These are phyloP conservation scores for Stropharia rugosoannulata DNA, from an alignment of 768 basidiomycete genomes.

Conservation along the genomic window DNA sequence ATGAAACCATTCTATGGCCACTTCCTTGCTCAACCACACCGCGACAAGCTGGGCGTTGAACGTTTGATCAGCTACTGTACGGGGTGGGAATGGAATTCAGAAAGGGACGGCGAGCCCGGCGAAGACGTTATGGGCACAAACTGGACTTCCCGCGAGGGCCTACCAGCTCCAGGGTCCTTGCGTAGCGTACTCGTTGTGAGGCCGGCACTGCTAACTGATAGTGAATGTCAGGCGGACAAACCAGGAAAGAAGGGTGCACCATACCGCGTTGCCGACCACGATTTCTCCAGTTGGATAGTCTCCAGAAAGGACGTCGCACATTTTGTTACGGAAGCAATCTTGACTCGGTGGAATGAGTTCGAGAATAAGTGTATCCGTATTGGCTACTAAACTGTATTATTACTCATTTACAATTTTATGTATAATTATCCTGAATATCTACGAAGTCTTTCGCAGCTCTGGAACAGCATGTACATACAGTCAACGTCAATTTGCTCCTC, in stretches of 20 bases:
- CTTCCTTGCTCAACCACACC: constrained; percentile 45
- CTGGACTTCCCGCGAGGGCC: constrained; percentile 42
- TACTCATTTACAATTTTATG: background rate
- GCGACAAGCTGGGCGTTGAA: constrained; percentile 64
- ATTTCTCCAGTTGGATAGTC: constrained; percentile 49
- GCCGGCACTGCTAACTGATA: constrained; percentile 60
- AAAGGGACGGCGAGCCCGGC: constrained; percentile 36
- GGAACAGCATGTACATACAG: too few relatives aligned
- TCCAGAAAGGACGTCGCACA: constrained; percentile 66
- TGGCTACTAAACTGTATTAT: constrained; percentile 36
- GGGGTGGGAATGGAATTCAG: constrained; percentile 48
- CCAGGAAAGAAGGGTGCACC: constrained; percentile 21
- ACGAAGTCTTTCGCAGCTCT: too few relatives aligned
- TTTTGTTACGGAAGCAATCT: constrained; percentile 51
- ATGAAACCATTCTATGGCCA: constrained; percentile 49
- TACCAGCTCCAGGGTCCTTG: constrained; percentile 43
- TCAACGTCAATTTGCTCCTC: too few relatives aligned
- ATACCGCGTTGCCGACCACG: constrained; percentile 44
- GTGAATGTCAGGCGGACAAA: constrained; percentile 43
- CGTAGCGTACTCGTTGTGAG: constrained; percentile 50
- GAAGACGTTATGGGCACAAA: constrained; percentile 39
- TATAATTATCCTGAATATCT: background rate
- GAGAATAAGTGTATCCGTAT: constrained; percentile 48
- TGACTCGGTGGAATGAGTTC: constrained; percentile 52
- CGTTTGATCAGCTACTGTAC: constrained; percentile 44